phyloP scores from a whole-genome alignment of 140 eudicot genomes.

The Artemisia princeps region DNA sequence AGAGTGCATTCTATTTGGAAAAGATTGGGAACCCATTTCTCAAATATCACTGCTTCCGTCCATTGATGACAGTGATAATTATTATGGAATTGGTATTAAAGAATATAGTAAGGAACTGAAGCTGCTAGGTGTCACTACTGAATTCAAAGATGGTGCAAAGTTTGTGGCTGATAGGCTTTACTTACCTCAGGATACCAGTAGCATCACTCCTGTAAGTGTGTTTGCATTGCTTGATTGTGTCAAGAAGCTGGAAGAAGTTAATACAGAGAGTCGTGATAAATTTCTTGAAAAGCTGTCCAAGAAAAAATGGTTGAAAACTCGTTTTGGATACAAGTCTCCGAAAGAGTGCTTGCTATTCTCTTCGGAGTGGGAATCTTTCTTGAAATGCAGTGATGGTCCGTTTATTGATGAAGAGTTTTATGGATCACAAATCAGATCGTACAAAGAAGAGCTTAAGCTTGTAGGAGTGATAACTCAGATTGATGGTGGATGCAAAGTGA shows the following conservation, averaged over 20 bases:
- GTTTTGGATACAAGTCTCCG: constrained; percentile 40
- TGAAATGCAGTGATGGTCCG: constrained; percentile 46
- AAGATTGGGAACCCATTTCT: constrained; percentile 38
- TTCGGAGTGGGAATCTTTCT: constrained; percentile 26
- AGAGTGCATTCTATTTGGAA: constrained; percentile 39
- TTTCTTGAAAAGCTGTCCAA: constrained; percentile 15
- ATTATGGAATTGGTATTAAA: constrained; percentile 30
- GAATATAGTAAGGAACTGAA: constrained; percentile 33
- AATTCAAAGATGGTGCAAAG: constrained; percentile 30
- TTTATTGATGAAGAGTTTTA: constrained; percentile 49
- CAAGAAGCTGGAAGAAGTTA: constrained; percentile 7
- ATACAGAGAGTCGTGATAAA: background rate
- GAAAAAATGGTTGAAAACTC: constrained; percentile 40
- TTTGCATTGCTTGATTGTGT: constrained; percentile 31
- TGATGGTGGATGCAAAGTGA: constrained; percentile 29
- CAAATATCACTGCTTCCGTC: constrained; percentile 38
- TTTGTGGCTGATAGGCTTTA: constrained; percentile 31
- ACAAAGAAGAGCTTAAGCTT: constrained; percentile 25
- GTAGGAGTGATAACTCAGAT: constrained; percentile 32
- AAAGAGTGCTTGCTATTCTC: constrained; percentile 34
- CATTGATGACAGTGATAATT: constrained; percentile 39
- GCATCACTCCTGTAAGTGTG: constrained; percentile 30
- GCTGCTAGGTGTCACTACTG: constrained; percentile 31
- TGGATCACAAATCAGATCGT: constrained; percentile 33
- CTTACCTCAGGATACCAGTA: constrained; percentile 30